These are phyloP conservation scores for Coemansia sp. DNA, from an alignment of 192 early-diverging fungal species.

Conservation along the genomic window DNA sequence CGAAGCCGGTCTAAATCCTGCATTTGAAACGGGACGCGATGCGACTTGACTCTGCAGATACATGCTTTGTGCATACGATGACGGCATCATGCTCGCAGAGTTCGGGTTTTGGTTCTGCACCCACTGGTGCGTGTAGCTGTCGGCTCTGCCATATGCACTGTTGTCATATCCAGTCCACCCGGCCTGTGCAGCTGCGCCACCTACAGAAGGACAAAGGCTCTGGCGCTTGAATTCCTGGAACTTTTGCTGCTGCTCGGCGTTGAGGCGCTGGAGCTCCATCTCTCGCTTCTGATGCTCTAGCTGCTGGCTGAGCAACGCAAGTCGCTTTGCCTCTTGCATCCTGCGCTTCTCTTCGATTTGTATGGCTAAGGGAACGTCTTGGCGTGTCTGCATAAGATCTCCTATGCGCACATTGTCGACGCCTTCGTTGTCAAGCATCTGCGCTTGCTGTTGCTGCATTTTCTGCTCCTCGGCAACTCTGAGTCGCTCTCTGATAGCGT, in stretches of 20 bases:
- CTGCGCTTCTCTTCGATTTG: conserved; percentile 44
- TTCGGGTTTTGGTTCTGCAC: conserved; percentile 8
- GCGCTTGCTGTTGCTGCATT: conserved; percentile 24
- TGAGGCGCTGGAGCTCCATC: conserved; percentile 23
- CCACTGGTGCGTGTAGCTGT: conserved; percentile 29
- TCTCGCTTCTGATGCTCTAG: conserved; percentile 40
- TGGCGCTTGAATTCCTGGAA: conserved; percentile 48
- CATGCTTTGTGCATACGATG: background rate
- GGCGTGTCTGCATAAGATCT: conserved; percentile 45
- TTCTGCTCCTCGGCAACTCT: conserved; percentile 38
- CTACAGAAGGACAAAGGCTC: conserved; percentile 34
- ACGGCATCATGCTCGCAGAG: background rate
- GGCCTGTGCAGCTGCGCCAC: background rate
- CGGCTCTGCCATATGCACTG: conserved; percentile 1
- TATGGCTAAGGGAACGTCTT: conserved; percentile 41
- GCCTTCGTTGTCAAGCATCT: conserved; percentile 35
- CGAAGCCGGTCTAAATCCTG: background rate
- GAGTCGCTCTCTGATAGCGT: conserved; percentile 37
- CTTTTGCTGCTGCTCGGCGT: conserved; percentile 42
- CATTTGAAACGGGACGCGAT: conserved; percentile 5
- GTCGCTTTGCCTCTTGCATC: conserved; percentile 52
- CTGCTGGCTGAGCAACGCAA: conserved; percentile 45
- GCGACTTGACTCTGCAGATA: background rate
- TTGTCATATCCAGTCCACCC: conserved; percentile 17
- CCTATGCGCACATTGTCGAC: conserved; percentile 46